A percentile compares a stretch with the other conserved stretches of the same genome.
These are phyloP conservation scores for Synchytrium microbalum DNA, from an alignment of 371 early-diverging fungal species.

Conservation along the genomic window DNA sequence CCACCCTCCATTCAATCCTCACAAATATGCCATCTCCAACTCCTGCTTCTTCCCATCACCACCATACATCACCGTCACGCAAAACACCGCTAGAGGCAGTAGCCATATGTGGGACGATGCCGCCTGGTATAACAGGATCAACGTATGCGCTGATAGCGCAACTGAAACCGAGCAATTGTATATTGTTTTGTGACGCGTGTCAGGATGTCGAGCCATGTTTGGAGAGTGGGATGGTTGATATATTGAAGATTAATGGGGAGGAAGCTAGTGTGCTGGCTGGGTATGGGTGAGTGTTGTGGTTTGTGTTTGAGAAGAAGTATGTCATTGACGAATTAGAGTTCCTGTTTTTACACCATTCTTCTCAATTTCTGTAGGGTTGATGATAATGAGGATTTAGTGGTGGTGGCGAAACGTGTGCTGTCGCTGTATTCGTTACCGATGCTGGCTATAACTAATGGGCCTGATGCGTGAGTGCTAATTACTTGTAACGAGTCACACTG, in stretches of 20 bases:
- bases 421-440: constrained; percentile 8
- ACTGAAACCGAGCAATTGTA: constrained; percentile 9
- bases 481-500: neutral
- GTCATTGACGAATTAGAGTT: too few species aligned
- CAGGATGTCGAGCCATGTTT: constrained; percentile 24
- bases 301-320: too few species aligned
- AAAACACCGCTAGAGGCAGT: neutral
- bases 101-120: constrained; percentile 23
- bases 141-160: constrained; percentile 18
- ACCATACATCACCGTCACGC: too few species aligned
- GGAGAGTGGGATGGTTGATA: constrained; percentile 24
- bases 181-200: constrained; percentile 35
- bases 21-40: constrained; percentile 1
- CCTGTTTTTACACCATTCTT: too few species aligned
- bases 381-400: constrained; percentile 10
- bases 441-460: constrained; percentile 38
- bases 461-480: constrained; percentile 11
- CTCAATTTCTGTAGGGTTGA: neutral
- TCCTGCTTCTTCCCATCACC: too few species aligned
- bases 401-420: constrained; percentile 15
- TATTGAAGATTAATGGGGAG: constrained; percentile 35
- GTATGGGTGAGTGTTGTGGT: constrained; percentile 4
- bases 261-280: constrained; percentile 18
- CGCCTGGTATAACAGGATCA: constrained; percentile 27
- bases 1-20: neutral